Base-by-base conservation (phyloP, 305 asterid genomes). In the Fraxinus ornus region DNA sequence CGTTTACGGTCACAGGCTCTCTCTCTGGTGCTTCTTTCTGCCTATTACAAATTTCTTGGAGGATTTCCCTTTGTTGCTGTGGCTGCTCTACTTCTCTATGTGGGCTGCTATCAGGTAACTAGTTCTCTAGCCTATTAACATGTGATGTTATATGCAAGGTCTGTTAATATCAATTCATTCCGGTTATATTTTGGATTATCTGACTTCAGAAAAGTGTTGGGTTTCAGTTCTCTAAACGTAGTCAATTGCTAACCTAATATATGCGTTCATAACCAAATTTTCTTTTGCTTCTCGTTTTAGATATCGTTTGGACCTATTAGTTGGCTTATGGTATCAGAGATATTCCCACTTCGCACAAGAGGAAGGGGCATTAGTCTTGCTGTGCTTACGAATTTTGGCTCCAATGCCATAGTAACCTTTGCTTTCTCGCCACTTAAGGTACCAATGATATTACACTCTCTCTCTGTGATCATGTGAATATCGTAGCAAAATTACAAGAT, bases 241-340 rank as follows among this genome's bases (percentile, higher is more conserved):
- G 28, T 57, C 28, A 32, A 73, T 44, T 30, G 36, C 78, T 55
- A 37, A 22, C 47, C 60, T 72, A 44, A 68, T 77, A 78, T 83
- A 78, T 30, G 24, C 26, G 0, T n/a, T n/a, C 1, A n/a, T 55
- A 5, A 1, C 10, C 24, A n/a, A 75, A 77, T 75, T 76, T 32
- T 57, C n/a, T 83, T 37, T 79, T 74, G 6, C 49, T 5, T 85
- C 80, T 55, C 79, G 68, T 82, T 89, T 80, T 81, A 95, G 99
- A 91, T 96, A 85, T 96, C 99, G 70, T 96, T 96, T 84, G 99
- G 99, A 55, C 99, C 99, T 6, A 96, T 96, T 80, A 96, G 99
- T 89, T 94, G 99, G 99, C 97, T 96, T 17, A 96, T 96, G 99
- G 99, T 96, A 80, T 94, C 99, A 2, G 98, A 96, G 91, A 94